phyloP scores from a whole-genome alignment of 768 basidiomycete species.

The Kondoa malvinella region DNA sequence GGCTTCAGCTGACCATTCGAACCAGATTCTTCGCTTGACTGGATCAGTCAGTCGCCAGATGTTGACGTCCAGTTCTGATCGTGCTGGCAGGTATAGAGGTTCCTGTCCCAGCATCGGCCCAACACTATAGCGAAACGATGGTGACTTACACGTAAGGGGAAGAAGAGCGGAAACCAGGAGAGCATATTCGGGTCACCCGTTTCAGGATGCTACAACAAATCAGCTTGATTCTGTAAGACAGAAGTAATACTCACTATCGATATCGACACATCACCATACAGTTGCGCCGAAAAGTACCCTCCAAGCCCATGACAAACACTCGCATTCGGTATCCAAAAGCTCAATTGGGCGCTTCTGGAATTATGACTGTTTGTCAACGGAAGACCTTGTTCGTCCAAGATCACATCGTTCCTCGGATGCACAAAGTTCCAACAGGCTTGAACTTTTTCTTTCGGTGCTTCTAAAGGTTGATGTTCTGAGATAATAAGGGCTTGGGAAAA shows the following conservation, averaged over 20 bases:
- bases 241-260: background rate
- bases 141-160: slow-evolving; percentile 66
- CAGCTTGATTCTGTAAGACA: background rate
- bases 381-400: slow-evolving; percentile 44
- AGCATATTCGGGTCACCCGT: slow-evolving; percentile 82
- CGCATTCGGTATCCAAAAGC: slow-evolving; percentile 86
- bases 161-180: slow-evolving; percentile 97
- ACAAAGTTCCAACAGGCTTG: slow-evolving; percentile 98
- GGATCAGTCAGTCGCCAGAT: slow-evolving; percentile 86
- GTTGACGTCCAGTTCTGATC: slow-evolving; percentile 77
- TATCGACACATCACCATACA: slow-evolving; percentile 67
- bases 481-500: slow-evolving; percentile 82
- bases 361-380: slow-evolving; percentile 95
- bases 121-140: background rate
- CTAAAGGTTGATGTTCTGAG: slow-evolving; percentile 36
- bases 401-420: slow-evolving; percentile 68
- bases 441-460: slow-evolving; percentile 32
- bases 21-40: slow-evolving; percentile 65
- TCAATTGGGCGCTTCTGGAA: slow-evolving; percentile 62
- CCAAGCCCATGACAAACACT: slow-evolving; percentile 85
- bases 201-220: slow-evolving; percentile 63
- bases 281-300: slow-evolving; percentile 87
- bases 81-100: slow-evolving; percentile 77
- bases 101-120: slow-evolving; percentile 42
- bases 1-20: slow-evolving; percentile 94